A percentile compares a stretch with the other conserved stretches of the same genome.
These are phyloP conservation scores for Phanerochaete sordida DNA, from an alignment of 768 basidiomycete species.

Conservation along the genomic window DNA sequence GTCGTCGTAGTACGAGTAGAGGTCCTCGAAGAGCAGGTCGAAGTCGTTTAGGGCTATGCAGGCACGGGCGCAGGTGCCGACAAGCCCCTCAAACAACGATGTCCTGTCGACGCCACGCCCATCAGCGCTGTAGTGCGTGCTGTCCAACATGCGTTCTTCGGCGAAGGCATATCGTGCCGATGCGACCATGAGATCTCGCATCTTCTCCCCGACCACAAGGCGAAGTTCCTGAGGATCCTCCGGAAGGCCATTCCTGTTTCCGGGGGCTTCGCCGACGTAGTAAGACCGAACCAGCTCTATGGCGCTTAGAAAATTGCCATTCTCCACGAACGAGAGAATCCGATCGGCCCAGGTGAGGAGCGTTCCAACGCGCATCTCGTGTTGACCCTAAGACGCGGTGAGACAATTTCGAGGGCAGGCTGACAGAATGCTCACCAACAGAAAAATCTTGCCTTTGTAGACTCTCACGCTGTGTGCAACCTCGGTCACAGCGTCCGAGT, in stretches of 20 bases:
- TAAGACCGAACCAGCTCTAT: conserved; percentile 84
- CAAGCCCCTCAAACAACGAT: conserved; percentile 83
- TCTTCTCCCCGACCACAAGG: conserved; percentile 65
- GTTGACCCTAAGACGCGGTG: conserved; percentile 44
- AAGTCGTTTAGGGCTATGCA: conserved; percentile 77
- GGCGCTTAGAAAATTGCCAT: conserved; percentile 85
- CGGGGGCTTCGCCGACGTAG: conserved; percentile 74
- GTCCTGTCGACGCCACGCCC: conserved; percentile 93
- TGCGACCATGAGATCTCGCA: conserved; percentile 81
- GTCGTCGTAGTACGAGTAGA: conserved; percentile 87
- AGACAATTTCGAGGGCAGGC: neutral
- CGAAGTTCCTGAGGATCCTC: conserved; percentile 54
- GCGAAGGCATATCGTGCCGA: conserved; percentile 91
- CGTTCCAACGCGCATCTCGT: conserved; percentile 75
- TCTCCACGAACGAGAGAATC: conserved; percentile 76
- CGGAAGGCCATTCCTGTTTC: conserved; percentile 86
- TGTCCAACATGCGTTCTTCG: conserved; percentile 90
- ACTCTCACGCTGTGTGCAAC: conserved; percentile 69
- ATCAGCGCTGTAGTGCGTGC: conserved; percentile 76
- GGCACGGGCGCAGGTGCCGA: conserved; percentile 71
- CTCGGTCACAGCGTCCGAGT: conserved; percentile 47
- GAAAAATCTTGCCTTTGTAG: conserved; percentile 90
- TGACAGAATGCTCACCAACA: conserved; percentile 57
- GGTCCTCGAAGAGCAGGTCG: conserved; percentile 89
- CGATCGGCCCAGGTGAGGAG: conserved; percentile 95